phyloP scores from a whole-genome alignment of 2,329 filamentous ascomycete species.

The Alternaria viburni region DNA sequence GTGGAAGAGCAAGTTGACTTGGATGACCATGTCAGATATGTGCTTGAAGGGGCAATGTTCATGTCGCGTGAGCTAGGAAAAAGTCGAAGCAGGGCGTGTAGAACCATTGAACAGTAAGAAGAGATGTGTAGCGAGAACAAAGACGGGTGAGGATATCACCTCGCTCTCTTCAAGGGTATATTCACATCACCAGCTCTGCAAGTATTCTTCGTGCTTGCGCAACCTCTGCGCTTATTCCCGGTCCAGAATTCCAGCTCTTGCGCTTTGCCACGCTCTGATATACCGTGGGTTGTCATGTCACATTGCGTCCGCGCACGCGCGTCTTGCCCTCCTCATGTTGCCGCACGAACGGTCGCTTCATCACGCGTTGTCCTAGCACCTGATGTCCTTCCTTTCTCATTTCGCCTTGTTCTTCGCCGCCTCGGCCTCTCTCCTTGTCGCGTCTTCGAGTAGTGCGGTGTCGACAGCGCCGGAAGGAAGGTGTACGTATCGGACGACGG shows the following conservation, averaged over 20 bases:
- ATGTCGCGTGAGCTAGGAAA: background rate
- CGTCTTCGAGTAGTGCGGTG: slow-evolving; percentile 85
- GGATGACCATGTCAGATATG: background rate
- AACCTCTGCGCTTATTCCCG: background rate
- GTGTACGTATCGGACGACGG: slow-evolving; percentile 91
- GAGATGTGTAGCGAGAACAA: background rate
- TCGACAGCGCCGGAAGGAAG: slow-evolving; percentile 83
- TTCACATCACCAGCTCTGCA: background rate
- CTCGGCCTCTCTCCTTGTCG: slow-evolving; percentile 58
- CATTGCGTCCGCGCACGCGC: background rate
- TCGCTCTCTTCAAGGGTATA: background rate
- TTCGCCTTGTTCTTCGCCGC: slow-evolving; percentile 47
- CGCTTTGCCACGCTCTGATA: background rate
- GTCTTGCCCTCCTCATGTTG: background rate
- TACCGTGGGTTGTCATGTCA: background rate
- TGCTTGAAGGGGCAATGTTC: background rate
- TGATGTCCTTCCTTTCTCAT: slow-evolving; percentile 16
- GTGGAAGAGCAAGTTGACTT: background rate
- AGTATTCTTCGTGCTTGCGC: background rate
- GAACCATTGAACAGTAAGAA: background rate
- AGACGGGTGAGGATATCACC: background rate
- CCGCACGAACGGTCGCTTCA: background rate
- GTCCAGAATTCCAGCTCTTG: background rate
- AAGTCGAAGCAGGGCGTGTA: background rate
- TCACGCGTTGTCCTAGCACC: background rate